Base-by-base conservation (phyloP, 768 basidiomycete species). In the Cystoderma amianthinum region DNA sequence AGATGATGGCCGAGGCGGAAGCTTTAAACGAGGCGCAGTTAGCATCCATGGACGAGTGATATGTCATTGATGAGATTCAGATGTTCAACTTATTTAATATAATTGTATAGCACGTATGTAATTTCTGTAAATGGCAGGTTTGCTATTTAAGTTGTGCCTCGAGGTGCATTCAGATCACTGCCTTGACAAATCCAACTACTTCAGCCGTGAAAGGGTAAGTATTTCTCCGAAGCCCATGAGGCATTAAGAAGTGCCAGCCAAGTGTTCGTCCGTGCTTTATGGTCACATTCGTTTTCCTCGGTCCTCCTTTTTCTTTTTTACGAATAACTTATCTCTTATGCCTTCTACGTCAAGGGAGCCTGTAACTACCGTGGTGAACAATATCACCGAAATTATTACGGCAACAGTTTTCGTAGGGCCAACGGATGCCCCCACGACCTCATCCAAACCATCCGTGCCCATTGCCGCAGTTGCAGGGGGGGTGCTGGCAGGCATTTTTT, bases 1-100 rank as follows among this genome's bases (percentile, higher is more conserved):
- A 77, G 65, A 61, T 95, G 50, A 91, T 91, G 84, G 73, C 67
- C 3, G 85, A 90, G 57, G 87, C 86, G 3, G 89, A 90, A 61
- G 83, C 78, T 6, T 52, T 85, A 54, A 90, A 90, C 57, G 87
- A 88, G 48, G 83, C 72, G 18, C 79, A 80, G 16, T 72, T 88
- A 40, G 80, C 78, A 20, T 75, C 76, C 57, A 73, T 78, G 72
- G 79, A 81, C 32, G 65, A 49, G 36, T 49, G 39, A 37, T 38
- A 38, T 47, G 43, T 38, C 42, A 39, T 33, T 39, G 36, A 30
- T 35, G 28, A 9, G 15, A 30, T 30, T 30, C n/a, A n/a, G n/a
- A n/a, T n/a, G n/a, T n/a, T n/a, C n/a, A n/a, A n/a, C n/a, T n/a
- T n/a, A n/a, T n/a, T n/a, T n/a, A n/a, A n/a, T n/a, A n/a, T n/a